Evolutionary conservation across 2,329 filamentous ascomycete genomes (phyloP).

Genomic region (Alternaria postmessia): DNA sequence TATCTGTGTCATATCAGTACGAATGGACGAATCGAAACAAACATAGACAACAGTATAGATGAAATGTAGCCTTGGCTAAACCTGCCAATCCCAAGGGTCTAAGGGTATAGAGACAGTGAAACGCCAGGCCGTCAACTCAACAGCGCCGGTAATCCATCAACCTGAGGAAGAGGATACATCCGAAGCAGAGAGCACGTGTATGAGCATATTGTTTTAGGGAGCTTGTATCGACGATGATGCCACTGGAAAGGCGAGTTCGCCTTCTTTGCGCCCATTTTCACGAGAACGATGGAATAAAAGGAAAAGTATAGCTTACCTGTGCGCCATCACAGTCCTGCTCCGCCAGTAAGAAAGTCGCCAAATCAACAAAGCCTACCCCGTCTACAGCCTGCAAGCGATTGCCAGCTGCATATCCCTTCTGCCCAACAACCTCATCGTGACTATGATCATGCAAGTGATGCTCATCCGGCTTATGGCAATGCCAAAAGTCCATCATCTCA

Average conservation of each 20-base stretch:
- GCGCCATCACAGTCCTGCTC: constrained; percentile 68
- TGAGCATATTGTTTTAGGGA: constrained; percentile 59
- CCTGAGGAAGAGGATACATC: constrained; percentile 40
- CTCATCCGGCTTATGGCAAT: constrained; percentile 89
- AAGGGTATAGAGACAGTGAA: constrained; percentile 43
- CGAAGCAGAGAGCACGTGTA: constrained; percentile 31
- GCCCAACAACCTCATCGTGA: constrained; percentile 39
- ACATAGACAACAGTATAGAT: not conserved
- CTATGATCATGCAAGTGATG: constrained; percentile 63
- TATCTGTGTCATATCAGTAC: constrained; percentile 23
- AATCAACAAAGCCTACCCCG: constrained; percentile 80
- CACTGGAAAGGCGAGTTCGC: constrained; percentile 58
- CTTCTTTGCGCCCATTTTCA: constrained; percentile 62
- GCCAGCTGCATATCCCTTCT: constrained; percentile 81
- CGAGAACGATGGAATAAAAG: not conserved
- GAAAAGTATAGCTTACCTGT: constrained; percentile 50
- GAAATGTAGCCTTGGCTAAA: constrained; percentile 45
- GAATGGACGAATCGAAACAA: not conserved
- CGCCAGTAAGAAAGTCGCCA: constrained; percentile 76
- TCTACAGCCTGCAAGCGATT: constrained; percentile 72
- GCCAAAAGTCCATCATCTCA: constrained; percentile 99
- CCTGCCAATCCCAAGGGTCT: constrained; percentile 45
- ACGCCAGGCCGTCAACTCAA: constrained; percentile 41
- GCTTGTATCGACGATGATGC: constrained; percentile 66
- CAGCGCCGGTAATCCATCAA: constrained; percentile 40